phyloP scores from a whole-genome alignment of 2,329 filamentous ascomycete species.

The Ascosphaera apis region DNA sequence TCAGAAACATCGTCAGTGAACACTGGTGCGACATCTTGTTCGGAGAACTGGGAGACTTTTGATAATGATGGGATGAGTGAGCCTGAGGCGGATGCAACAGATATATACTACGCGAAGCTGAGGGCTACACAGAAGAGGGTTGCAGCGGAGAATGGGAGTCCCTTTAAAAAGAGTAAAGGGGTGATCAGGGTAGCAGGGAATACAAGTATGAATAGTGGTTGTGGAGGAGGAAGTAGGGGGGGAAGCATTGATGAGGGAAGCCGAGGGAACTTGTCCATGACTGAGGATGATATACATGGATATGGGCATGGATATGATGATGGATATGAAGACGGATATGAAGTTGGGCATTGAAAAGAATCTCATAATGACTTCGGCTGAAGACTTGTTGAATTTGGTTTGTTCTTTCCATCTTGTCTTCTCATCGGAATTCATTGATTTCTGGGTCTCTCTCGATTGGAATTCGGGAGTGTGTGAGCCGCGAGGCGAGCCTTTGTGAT shows the following conservation, averaged over 20 bases:
- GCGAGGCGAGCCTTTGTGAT: no score
- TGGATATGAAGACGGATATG: no score
- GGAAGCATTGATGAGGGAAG: conserved; percentile 1
- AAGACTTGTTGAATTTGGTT: no score
- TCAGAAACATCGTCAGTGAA: conserved; percentile 42
- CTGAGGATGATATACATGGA: no score
- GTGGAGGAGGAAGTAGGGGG: conserved; percentile 7
- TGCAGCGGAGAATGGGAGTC: conserved; percentile 18
- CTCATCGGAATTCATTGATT: no score
- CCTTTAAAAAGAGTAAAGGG: conserved; percentile 6
- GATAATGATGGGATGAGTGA: conserved; percentile 63
- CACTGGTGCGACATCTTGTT: conserved; percentile 48
- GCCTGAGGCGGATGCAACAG: conserved; percentile 47
- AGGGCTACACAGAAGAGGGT: conserved; percentile 46
- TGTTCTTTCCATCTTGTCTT: no score
- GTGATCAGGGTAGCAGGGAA: neutral
- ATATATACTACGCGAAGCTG: conserved; percentile 60
- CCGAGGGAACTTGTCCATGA: no score
- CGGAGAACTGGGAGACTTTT: conserved; percentile 96
- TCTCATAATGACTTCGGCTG: no score
- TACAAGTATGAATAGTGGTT: conserved; percentile 1
- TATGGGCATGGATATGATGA: no score
- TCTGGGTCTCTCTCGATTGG: no score
- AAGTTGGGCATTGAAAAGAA: no score
- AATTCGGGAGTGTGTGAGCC: no score